These are phyloP conservation scores for Picochlorum sp. DNA, from an alignment of 139 green algal species.

Conservation along the genomic window DNA sequence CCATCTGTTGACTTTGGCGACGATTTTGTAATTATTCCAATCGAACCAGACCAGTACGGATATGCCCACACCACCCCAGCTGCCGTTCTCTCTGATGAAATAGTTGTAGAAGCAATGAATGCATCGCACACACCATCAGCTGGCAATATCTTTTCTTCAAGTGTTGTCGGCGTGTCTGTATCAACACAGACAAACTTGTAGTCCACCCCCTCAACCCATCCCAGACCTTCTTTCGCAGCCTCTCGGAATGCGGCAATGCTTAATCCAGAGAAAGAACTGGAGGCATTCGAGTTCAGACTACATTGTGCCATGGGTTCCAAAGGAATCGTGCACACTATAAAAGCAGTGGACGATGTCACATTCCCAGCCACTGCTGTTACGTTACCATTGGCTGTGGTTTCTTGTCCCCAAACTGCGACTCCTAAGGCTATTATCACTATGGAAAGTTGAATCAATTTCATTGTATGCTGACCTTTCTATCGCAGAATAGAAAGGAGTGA, in stretches of 20 bases:
- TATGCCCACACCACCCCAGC: not conserved
- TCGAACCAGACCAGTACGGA: slow-evolving; percentile 1
- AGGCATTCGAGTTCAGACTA: not conserved
- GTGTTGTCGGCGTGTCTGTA: not conserved
- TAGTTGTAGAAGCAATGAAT: not conserved
- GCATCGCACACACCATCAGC: slow-evolving; percentile 4
- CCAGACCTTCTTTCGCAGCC: not conserved
- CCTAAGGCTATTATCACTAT: too few species aligned
- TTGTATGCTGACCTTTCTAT: too few species aligned
- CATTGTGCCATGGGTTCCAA: not conserved
- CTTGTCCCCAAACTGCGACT: too few species aligned
- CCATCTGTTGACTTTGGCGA: not conserved
- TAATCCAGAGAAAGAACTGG: not conserved
- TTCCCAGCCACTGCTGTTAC: too few species aligned
- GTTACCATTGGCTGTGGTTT: too few species aligned
- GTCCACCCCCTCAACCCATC: not conserved
- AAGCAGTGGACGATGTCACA: too few species aligned
- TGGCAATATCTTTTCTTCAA: not conserved
- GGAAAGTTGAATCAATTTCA: too few species aligned
- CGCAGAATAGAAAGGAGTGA: too few species aligned
- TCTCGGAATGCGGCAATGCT: slow-evolving; percentile 1
- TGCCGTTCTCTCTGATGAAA: not conserved
- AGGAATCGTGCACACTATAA: too few species aligned
- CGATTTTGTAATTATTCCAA: slow-evolving; percentile 8
- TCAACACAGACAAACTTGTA: slow-evolving; percentile 1